These are phyloP conservation scores for Boletales sp. DNA, from an alignment of 768 basidiomycete genomes.

Conservation along the genomic window DNA sequence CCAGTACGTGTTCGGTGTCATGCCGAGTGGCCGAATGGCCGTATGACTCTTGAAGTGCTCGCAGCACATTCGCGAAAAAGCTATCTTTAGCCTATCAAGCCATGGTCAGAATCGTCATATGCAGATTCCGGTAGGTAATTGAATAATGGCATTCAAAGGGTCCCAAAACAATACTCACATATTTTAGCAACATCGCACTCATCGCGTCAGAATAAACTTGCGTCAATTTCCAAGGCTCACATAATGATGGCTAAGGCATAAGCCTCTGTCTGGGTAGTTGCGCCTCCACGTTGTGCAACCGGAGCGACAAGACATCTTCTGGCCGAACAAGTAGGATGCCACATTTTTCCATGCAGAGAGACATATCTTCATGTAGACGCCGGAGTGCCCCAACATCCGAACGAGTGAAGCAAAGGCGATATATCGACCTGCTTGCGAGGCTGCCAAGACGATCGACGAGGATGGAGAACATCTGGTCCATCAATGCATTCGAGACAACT, in stretches of 20 bases:
- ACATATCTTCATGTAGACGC: slow-evolving; percentile 13
- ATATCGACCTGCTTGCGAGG: slow-evolving; percentile 16
- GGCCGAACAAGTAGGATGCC: background rate
- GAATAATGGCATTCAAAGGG: too few relatives aligned
- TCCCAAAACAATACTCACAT: too few relatives aligned
- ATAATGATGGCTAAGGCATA: slow-evolving; percentile 12
- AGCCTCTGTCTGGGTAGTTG: slow-evolving; percentile 34
- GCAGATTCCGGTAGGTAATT: too few relatives aligned
- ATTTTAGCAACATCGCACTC: too few relatives aligned
- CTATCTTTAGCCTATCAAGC: too few relatives aligned
- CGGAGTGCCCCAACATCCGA: slow-evolving; percentile 23
- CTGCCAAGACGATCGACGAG: slow-evolving; percentile 34
- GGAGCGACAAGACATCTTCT: background rate
- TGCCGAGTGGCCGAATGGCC: too few relatives aligned
- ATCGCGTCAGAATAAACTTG: background rate
- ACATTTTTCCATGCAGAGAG: slow-evolving; percentile 26
- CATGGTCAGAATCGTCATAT: too few relatives aligned
- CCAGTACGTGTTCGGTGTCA: background rate
- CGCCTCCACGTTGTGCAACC: background rate
- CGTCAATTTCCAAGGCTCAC: background rate
- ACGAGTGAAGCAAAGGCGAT: background rate
- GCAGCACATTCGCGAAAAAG: too few relatives aligned
- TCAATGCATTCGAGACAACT: background rate
- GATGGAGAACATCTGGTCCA: background rate
- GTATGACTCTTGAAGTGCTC: too few relatives aligned